Evolutionary conservation across 2,329 filamentous ascomycete species (phyloP), one percentile per base, ranked within the genome.

Genomic region (Hypocrella siamensis): DNA sequence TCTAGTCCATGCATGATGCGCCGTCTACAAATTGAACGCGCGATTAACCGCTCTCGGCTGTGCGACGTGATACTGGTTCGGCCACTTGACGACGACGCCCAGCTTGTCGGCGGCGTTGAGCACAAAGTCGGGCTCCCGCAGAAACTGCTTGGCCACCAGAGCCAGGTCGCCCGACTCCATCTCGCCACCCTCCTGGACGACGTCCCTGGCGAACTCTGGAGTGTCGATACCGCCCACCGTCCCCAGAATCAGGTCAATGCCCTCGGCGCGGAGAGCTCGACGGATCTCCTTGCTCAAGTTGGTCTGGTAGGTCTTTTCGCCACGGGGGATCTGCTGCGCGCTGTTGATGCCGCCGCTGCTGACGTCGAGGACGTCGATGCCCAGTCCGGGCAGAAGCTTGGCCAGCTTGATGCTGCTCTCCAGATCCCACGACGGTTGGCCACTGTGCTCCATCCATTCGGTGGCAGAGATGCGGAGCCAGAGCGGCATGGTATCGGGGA

Each of bases 281-380:
- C 88, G 82, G 39, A 92, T 71, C 19, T 65, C 61, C 29, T 73
- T 70, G 0, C 83, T 79, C 33, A 90, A 71, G 26, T 75, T 71
- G 16, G 75, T 67, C 59, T 93, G 85, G 61, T 81, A 88, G 2
- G 75, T 72, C 35, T 72, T 68, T 28, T 70, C 66, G 10, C 64
- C 45, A 14, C 7, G n/a, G 15, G 68, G 53, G 40, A 83, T 70
- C 48, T 73, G 60, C 47, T 80, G 75, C 28, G 54, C 50, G 22
- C 61, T 53, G 48, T 74, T 68, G 48, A 81, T 79, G 25, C 81
- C 86, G 21, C 75, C 83, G 1, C 75, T 76, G 43, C 76, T 84
- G 35, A 93, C 72, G 50, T 94, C 86, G 19, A 93, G 64, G 12
- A 93, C 60, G 49, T 94, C 86, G 27, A 93, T 67, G 19, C 86